Percentiles rank a stretch among this genome's conserved stretches.
Conservation (phyloP, 1,284 basidiomycete species). For the Butyriboletus appendiculatus region DNA sequence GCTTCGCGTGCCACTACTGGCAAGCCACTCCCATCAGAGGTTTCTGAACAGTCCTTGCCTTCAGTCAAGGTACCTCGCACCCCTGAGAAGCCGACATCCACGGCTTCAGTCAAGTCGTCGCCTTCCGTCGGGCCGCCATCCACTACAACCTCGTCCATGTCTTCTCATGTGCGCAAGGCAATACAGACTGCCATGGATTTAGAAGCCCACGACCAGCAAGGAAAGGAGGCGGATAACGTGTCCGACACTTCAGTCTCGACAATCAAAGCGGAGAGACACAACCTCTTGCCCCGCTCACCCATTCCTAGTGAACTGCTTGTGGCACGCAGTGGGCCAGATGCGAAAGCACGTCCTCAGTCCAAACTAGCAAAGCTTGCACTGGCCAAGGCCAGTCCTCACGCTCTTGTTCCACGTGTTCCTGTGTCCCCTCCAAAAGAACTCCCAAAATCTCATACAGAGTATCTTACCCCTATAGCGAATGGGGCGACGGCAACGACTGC, state of each 20-base stretch:
- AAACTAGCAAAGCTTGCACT: constrained; percentile 72
- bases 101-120: constrained; percentile 22
- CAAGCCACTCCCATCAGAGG: constrained; percentile 15
- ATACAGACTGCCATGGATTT: constrained; percentile 54
- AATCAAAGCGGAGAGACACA: constrained; percentile 12
- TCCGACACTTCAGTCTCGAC: constrained; percentile 30
- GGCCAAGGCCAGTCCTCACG: constrained; percentile 49
- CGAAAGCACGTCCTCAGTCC: constrained; percentile 49
- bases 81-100: constrained; percentile 13
- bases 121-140: constrained; percentile 28
- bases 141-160: constrained; percentile 48
- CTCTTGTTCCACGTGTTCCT: constrained; percentile 39
- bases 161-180: constrained; percentile 59
- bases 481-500: constrained; percentile 75
- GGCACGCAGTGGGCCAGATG: constrained; percentile 15
- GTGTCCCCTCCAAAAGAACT: constrained; percentile 35
- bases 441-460: constrained; percentile 56
- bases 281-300: constrained; percentile 1
- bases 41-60: constrained; percentile 17
- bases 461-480: constrained; percentile 72
- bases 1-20: constrained; percentile 23
- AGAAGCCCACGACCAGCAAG: constrained; percentile 39
- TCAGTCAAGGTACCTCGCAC: constrained; percentile 13
- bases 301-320: constrained; percentile 10
- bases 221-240: constrained; percentile 10